phyloP scores from a whole-genome alignment of 148 eudicot species.

The Gaultheria prostrata region DNA sequence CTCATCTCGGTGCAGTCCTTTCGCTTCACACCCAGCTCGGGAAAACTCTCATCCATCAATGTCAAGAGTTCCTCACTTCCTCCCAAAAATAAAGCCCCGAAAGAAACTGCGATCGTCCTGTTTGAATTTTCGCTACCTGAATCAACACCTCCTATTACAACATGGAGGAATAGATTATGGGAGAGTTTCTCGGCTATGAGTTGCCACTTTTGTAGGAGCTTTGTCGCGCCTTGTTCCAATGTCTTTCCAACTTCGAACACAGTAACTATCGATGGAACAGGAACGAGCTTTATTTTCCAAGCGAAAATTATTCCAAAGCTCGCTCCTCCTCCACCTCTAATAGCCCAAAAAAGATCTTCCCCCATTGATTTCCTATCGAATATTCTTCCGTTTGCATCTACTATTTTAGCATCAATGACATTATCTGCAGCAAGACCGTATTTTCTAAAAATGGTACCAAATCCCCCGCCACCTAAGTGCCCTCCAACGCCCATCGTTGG shows the following conservation, averaged over 20 bases:
- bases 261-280: slow-evolving; percentile 7
- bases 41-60: slow-evolving; percentile 29
- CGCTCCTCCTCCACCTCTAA: slow-evolving; percentile 43
- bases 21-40: slow-evolving; percentile 28
- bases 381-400: slow-evolving; percentile 29
- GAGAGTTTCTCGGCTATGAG: neutral
- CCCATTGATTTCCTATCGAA: slow-evolving; percentile 39
- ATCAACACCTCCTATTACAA: neutral
- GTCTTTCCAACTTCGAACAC: neutral
- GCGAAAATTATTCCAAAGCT: slow-evolving; percentile 41
- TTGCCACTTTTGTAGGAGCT: slow-evolving; percentile 5
- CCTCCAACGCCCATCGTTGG: slow-evolving; percentile 40
- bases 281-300: slow-evolving; percentile 26
- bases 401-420: slow-evolving; percentile 33
- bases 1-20: slow-evolving; percentile 40
- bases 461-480: slow-evolving; percentile 38
- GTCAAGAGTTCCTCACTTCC: slow-evolving; percentile 19
- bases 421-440: slow-evolving; percentile 46
- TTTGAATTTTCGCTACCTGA: neutral
- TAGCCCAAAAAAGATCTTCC: slow-evolving; percentile 48
- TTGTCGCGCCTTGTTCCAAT: slow-evolving; percentile 3
- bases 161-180: neutral
- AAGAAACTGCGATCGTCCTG: slow-evolving; percentile 17
- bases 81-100: slow-evolving; percentile 34
- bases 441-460: slow-evolving; percentile 42